Conservation (phyloP, 805 yeast species). For the Metschnikowia kofuensis region DNA sequence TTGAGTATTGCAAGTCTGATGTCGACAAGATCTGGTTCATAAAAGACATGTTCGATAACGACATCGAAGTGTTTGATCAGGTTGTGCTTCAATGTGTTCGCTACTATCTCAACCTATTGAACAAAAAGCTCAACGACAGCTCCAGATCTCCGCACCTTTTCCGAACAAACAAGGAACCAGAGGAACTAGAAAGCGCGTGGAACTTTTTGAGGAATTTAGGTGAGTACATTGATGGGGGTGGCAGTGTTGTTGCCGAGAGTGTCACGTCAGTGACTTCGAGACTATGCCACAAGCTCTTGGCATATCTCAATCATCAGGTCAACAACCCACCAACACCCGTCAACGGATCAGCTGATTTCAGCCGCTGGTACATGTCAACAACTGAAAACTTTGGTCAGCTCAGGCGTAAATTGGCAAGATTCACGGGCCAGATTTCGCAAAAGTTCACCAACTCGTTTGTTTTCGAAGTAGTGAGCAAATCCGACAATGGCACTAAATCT, state of each 20-base stretch:
- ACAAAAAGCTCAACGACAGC: conserved; percentile 75
- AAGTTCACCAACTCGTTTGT: conserved; percentile 72
- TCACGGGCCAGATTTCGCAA: conserved; percentile 62
- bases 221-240: conserved; percentile 73
- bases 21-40: conserved; percentile 66
- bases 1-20: conserved; percentile 55
- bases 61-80: conserved; percentile 50
- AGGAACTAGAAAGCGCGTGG: conserved; percentile 83
- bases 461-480: conserved; percentile 46
- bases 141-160: conserved; percentile 60
- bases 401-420: conserved; percentile 79
- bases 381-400: conserved; percentile 71
- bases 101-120: conserved; percentile 66
- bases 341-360: conserved; percentile 32
- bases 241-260: conserved; percentile 75
- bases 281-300: conserved; percentile 63
- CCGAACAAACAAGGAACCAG: conserved; percentile 88
- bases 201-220: conserved; percentile 74
- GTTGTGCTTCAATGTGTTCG: conserved; percentile 71
- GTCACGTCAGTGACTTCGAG: conserved; percentile 64
- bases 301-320: conserved; percentile 70
- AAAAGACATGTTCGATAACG: conserved; percentile 58
- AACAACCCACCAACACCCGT: conserved; percentile 49
- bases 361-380: conserved; percentile 64
- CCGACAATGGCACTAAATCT: conserved; percentile 45